These are phyloP conservation scores for Cyphellophora attinorum DNA, from an alignment of 2,329 filamentous ascomycete genomes.

Conservation along the genomic window DNA sequence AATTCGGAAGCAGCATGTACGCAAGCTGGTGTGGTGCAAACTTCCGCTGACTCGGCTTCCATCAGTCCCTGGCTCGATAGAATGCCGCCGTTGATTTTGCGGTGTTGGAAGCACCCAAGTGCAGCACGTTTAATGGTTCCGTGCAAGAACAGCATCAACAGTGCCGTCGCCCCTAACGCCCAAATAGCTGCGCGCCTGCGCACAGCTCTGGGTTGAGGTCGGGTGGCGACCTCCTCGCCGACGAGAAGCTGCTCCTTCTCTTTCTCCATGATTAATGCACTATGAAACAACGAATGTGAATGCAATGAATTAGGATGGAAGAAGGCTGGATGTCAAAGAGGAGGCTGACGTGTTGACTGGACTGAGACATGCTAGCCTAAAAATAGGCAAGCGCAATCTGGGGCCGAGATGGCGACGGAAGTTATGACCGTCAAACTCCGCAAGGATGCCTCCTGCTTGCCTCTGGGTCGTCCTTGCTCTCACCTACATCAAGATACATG, in stretches of 20 bases:
- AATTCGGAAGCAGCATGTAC: constrained; percentile 55
- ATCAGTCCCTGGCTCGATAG: background rate
- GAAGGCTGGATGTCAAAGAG: too few relatives aligned
- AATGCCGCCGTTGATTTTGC: background rate
- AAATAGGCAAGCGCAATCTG: too few relatives aligned
- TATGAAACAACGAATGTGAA: too few relatives aligned
- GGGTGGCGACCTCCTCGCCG: background rate
- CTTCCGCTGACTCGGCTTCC: constrained; percentile 1
- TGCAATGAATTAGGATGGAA: too few relatives aligned
- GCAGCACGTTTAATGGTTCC: constrained; percentile 6
- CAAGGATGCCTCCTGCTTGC: too few relatives aligned
- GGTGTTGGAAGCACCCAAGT: constrained; percentile 6
- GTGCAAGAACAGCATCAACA: background rate
- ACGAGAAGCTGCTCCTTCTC: background rate
- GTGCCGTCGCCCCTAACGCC: background rate
- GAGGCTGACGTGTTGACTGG: too few relatives aligned
- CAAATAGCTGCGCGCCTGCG: background rate
- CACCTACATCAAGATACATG: too few relatives aligned
- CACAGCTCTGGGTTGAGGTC: background rate
- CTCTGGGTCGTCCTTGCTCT: too few relatives aligned
- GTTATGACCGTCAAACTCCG: too few relatives aligned
- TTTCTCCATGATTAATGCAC: constrained; percentile 1
- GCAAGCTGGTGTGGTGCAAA: constrained; percentile 52
- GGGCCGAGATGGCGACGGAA: too few relatives aligned
- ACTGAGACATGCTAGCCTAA: too few relatives aligned